These are phyloP conservation scores for Blastocrithidia nonstop DNA, from an alignment of 208 protist species.

Conservation along the genomic window DNA sequence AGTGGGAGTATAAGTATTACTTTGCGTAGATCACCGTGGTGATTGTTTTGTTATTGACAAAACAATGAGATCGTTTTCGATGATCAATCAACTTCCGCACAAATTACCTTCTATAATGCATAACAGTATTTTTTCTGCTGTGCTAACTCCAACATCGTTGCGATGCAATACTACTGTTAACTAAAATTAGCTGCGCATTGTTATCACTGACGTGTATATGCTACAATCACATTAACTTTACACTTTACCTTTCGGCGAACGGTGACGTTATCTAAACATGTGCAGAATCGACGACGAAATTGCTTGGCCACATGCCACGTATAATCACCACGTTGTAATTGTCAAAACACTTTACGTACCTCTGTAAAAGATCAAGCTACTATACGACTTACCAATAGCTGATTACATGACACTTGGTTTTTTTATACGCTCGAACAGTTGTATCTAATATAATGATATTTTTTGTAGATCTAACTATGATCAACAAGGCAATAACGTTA, in stretches of 20 bases:
- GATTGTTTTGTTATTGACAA: constrained; percentile 54
- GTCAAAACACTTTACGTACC: constrained; percentile 28
- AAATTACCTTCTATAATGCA: constrained; percentile 32
- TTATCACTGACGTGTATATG: constrained; percentile 58
- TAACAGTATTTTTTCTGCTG: constrained; percentile 8
- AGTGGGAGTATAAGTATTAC: too few species aligned
- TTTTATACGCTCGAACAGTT: too few species aligned
- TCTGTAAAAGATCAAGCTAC: constrained; percentile 12
- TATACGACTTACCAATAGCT: constrained; percentile 16
- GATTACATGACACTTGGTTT: constrained; percentile 43
- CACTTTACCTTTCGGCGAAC: constrained; percentile 29
- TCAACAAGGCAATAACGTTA: too few species aligned
- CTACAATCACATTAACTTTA: constrained; percentile 44
- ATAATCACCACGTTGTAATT: constrained; percentile 32
- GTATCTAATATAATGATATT: too few species aligned
- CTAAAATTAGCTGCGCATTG: constrained; percentile 54
- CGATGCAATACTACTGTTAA: constrained; percentile 27
- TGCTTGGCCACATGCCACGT: constrained; percentile 45
- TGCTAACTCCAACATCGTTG: constrained; percentile 45
- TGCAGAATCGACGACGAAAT: constrained; percentile 40
- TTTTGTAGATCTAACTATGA: too few species aligned
- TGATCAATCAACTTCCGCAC: constrained; percentile 42
- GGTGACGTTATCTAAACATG: constrained; percentile 36
- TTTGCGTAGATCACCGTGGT: constrained; percentile 32
- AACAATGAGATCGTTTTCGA: too few species aligned